Conservation (phyloP, 1,284 basidiomycete genomes). For the Papiliotrema laurentii region DNA sequence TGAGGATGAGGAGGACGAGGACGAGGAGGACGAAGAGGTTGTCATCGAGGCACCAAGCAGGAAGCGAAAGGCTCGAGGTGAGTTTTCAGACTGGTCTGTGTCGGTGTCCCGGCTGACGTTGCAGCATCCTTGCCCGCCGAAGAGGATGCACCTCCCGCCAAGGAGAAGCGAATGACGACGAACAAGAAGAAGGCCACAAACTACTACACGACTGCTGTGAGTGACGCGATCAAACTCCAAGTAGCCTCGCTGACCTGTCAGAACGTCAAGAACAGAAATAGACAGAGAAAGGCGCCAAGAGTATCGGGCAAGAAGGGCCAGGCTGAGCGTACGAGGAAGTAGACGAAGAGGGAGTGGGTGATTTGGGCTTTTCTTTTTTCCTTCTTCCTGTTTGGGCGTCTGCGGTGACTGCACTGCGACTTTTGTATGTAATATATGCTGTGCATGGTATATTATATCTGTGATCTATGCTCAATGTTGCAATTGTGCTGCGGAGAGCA, state of each 20-base stretch:
- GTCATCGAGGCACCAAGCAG: slow-evolving; percentile 15
- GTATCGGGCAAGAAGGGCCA: slow-evolving; percentile 16
- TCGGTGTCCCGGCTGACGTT: slow-evolving; percentile 4
- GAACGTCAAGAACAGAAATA: slow-evolving; percentile 84
- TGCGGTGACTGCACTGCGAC: background rate
- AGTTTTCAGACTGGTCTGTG: slow-evolving; percentile 2
- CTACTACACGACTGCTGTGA: slow-evolving; percentile 69
- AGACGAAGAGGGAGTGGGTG: background rate
- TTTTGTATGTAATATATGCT: slow-evolving; percentile 2
- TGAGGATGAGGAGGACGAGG: slow-evolving; percentile 20
- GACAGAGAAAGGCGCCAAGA: slow-evolving; percentile 45
- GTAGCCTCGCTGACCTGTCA: slow-evolving; percentile 5
- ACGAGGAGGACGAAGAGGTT: slow-evolving; percentile 24
- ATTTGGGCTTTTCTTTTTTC: background rate
- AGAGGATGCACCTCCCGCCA: slow-evolving; percentile 43
- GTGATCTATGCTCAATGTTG: background rate
- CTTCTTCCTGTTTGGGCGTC: background rate
- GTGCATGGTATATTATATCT: slow-evolving; percentile 1
- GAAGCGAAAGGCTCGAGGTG: slow-evolving; percentile 3
- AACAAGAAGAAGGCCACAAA: slow-evolving; percentile 90
- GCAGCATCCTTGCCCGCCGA: slow-evolving; percentile 20
- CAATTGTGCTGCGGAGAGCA: background rate
- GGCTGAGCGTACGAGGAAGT: slow-evolving; percentile 6
- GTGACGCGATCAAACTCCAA: slow-evolving; percentile 1
- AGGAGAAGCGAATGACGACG: slow-evolving; percentile 78